phyloP scores from a whole-genome alignment of 177 flowering plant genomes.

The Vitis hybrid region DNA sequence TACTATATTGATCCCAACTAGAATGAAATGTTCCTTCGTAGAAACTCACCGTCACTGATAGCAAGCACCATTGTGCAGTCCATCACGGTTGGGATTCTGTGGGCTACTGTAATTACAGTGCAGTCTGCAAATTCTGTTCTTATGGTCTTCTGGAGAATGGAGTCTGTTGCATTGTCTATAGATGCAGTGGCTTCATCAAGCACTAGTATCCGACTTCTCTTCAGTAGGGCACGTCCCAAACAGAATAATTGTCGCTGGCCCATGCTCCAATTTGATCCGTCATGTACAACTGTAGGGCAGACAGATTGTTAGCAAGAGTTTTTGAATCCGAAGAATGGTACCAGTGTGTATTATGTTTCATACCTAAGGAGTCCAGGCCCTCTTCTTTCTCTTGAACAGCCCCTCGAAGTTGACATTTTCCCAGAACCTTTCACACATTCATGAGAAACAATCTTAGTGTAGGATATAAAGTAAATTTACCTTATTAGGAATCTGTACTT shows the following conservation, averaged over 20 bases:
- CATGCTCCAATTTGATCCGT: slow-evolving; percentile 32
- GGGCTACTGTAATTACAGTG: slow-evolving; percentile 59
- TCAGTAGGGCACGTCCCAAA: slow-evolving; percentile 32
- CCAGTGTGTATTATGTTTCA: neutral
- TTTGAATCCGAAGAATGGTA: neutral
- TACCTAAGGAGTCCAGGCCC: slow-evolving; percentile 38
- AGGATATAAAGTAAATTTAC: too few species aligned
- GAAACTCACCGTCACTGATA: slow-evolving; percentile 24
- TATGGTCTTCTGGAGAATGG: slow-evolving; percentile 46
- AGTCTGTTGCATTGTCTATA: slow-evolving; percentile 57
- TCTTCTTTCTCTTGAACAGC: slow-evolving; percentile 27
- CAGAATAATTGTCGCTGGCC: slow-evolving; percentile 32
- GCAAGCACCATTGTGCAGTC: slow-evolving; percentile 49
- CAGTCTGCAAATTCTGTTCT: slow-evolving; percentile 39
- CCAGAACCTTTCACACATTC: slow-evolving; percentile 20
- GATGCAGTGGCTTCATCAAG: slow-evolving; percentile 80
- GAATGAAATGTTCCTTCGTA: neutral
- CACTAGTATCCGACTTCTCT: slow-evolving; percentile 51
- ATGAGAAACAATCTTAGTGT: neutral
- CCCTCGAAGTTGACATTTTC: slow-evolving; percentile 26
- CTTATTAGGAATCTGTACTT: too few species aligned
- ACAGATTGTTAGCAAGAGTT: neutral
- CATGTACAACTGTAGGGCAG: slow-evolving; percentile 20
- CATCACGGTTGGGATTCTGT: slow-evolving; percentile 60
- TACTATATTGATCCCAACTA: neutral